Evolutionary conservation across 768 basidiomycete species (phyloP).

Genomic region (Rhodotorula paludigena): DNA sequence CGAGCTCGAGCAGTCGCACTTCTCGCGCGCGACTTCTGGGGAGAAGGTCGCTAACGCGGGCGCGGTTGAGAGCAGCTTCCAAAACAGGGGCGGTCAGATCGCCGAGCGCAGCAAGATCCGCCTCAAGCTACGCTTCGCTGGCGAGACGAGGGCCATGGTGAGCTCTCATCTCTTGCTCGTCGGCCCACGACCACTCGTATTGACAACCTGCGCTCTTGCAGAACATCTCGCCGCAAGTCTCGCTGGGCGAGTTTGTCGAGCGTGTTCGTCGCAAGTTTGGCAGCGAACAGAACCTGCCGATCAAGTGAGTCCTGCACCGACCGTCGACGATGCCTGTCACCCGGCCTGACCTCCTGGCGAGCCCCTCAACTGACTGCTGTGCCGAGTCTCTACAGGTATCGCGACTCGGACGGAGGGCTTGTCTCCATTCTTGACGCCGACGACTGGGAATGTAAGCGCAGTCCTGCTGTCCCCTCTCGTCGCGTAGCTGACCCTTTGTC

Average conservation of each 20-base stretch:
- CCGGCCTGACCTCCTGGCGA: too few species aligned
- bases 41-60: too few species aligned
- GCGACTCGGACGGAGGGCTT: constrained; percentile 34
- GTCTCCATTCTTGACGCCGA: constrained; percentile 36
- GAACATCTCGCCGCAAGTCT: constrained; percentile 6
- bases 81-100: too few species aligned
- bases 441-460: constrained; percentile 41
- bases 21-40: too few species aligned
- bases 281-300: background rate
- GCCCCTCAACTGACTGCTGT: background rate
- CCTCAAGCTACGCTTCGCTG: constrained; percentile 31
- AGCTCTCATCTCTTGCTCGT: background rate
- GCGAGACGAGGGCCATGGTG: constrained; percentile 34
- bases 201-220: background rate
- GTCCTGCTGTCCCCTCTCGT: background rate
- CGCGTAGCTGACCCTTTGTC: too few species aligned
- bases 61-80: too few species aligned
- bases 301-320: constrained; percentile 12
- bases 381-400: constrained; percentile 11
- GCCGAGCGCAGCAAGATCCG: constrained; percentile 1
- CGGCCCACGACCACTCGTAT: too few species aligned
- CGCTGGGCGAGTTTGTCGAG: constrained; percentile 19
- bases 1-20: too few species aligned
- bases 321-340: too few species aligned
- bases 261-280: constrained; percentile 32